Percentiles rank a stretch among this genome's conserved stretches.
phyloP scores from a whole-genome alignment of 441 rosid genomes.

The Lagerstroemia fauriei region DNA sequence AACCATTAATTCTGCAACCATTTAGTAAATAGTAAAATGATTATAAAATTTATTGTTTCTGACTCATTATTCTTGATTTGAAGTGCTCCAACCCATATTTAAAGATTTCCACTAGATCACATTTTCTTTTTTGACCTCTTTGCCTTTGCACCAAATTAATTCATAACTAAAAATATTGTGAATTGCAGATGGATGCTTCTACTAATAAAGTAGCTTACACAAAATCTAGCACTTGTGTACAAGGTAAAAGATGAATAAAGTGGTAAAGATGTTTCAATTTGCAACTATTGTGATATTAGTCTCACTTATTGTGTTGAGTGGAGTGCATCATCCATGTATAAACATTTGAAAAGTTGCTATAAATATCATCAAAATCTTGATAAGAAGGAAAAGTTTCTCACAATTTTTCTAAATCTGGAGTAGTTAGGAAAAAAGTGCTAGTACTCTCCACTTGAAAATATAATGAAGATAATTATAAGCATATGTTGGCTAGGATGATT shows the following conservation, averaged over 20 bases:
- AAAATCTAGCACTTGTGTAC: no score
- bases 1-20: no score
- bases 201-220: no score
- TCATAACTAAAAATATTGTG: no score
- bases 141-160: no score
- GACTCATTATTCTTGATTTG: no score
- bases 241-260: neutral
- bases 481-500: slow-evolving; percentile 8
- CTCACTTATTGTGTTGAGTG: neutral
- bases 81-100: no score
- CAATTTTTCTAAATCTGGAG: neutral
- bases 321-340: slow-evolving; percentile 3
- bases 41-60: no score
- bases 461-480: neutral
- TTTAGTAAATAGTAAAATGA: no score
- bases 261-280: neutral
- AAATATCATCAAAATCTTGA: neutral
- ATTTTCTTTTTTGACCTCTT: no score
- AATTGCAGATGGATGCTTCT: no score
- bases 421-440: neutral
- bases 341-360: neutral
- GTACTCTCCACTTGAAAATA: neutral
- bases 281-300: neutral
- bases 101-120: no score
- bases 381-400: neutral